These are phyloP conservation scores for Acmispon strigosus DNA, from an alignment of 306 rosid genomes.

Conservation along the genomic window DNA sequence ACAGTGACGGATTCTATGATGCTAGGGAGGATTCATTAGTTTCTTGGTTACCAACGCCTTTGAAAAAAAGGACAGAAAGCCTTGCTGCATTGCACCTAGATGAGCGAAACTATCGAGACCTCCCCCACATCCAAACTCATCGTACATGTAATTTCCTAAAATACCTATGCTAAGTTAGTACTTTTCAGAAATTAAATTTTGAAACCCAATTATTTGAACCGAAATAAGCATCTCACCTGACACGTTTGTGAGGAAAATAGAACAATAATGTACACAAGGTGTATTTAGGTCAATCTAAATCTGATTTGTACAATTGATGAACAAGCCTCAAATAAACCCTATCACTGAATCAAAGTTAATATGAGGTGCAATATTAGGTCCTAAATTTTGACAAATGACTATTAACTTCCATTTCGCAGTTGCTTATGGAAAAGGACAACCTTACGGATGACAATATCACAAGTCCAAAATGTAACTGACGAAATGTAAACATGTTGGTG, in stretches of 20 bases:
- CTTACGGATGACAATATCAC: background rate
- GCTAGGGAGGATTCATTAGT: too few relatives aligned
- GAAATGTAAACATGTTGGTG: background rate
- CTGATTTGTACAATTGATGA: conserved; percentile 18
- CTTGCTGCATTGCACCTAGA: too few relatives aligned
- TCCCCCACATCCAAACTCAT: too few relatives aligned
- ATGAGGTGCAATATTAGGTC: conserved; percentile 9
- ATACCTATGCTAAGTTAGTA: too few relatives aligned
- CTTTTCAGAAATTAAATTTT: too few relatives aligned
- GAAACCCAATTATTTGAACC: too few relatives aligned
- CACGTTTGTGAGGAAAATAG: background rate
- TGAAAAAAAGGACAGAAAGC: too few relatives aligned
- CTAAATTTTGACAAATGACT: conserved; percentile 7
- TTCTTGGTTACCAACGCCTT: too few relatives aligned
- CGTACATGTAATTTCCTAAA: too few relatives aligned
- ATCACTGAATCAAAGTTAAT: background rate
- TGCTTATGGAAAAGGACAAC: conserved; percentile 7
- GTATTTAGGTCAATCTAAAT: conserved; percentile 5
- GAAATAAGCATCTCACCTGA: background rate
- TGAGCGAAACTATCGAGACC: too few relatives aligned
- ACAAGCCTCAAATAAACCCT: background rate
- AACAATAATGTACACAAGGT: conserved; percentile 10
- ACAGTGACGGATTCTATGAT: too few relatives aligned
- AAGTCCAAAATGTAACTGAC: conserved; percentile 2
- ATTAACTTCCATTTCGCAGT: background rate